These are phyloP conservation scores for Lindgomyces ingoldianus DNA, from an alignment of 495 filamentous ascomycete species.

Conservation along the genomic window DNA sequence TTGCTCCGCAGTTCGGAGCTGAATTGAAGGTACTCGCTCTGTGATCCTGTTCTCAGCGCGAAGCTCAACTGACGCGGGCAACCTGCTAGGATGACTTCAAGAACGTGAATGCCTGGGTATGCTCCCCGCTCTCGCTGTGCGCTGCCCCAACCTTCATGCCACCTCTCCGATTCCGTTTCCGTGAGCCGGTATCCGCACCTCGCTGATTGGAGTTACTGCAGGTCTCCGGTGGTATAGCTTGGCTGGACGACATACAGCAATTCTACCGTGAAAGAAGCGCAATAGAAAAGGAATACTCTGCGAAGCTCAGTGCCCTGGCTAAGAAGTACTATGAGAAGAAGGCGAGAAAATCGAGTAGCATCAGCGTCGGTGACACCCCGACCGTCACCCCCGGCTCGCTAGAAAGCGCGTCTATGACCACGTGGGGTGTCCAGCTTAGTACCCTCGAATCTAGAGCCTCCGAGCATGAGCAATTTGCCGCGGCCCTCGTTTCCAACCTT, in stretches of 20 bases:
- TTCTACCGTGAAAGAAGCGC: conserved; percentile 93
- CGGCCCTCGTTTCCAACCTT: conserved; percentile 71
- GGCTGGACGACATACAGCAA: conserved; percentile 94
- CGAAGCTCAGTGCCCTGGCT: conserved; percentile 79
- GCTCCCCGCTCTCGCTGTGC: conserved; percentile 18
- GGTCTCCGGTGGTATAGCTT: conserved; percentile 82
- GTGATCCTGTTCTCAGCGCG: conserved; percentile 17
- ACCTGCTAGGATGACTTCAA: conserved; percentile 83
- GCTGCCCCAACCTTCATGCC: neutral
- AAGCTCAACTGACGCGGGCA: conserved; percentile 32
- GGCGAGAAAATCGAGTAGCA: conserved; percentile 77
- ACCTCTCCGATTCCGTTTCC: conserved; percentile 5
- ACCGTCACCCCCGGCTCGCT: conserved; percentile 91
- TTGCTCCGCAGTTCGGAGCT: conserved; percentile 77
- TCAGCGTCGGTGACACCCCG: conserved; percentile 94
- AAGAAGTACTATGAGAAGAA: conserved; percentile 98
- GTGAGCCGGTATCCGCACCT: neutral
- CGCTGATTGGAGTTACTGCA: conserved; percentile 45
- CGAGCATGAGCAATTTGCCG: conserved; percentile 82
- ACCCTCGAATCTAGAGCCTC: conserved; percentile 84
- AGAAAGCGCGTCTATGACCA: conserved; percentile 93
- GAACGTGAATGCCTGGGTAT: conserved; percentile 85
- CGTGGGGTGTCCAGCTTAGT: conserved; percentile 90
- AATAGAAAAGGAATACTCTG: conserved; percentile 95
- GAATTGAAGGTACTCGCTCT: conserved; percentile 74